Percentiles rank a stretch among this genome's conserved stretches.
Evolutionary conservation across 2,329 filamentous ascomycete genomes (phyloP).

Genomic region (Cladosporium cucumerinum): DNA sequence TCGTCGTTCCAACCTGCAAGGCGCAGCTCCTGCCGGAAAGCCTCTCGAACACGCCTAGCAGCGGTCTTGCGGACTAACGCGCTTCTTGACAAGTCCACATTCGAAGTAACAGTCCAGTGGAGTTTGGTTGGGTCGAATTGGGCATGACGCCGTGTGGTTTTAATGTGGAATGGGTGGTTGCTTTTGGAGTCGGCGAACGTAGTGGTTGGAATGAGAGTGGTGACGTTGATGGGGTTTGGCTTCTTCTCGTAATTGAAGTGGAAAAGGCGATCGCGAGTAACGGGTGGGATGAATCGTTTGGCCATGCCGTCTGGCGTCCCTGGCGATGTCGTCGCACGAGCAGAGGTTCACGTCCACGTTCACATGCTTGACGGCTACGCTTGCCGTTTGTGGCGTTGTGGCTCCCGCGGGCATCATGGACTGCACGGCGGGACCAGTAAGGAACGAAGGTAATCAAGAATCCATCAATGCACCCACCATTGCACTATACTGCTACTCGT

Average conservation of each 20-base stretch:
- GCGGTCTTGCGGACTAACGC: constrained; percentile 48
- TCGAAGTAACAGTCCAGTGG: constrained; percentile 46
- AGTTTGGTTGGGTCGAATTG: constrained; percentile 39
- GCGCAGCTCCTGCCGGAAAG: constrained; percentile 46
- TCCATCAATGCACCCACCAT: neutral
- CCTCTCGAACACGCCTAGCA: constrained; percentile 42
- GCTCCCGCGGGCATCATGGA: constrained; percentile 13
- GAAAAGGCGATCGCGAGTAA: constrained; percentile 18
- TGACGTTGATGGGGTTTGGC: constrained; percentile 28
- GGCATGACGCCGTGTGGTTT: constrained; percentile 25
- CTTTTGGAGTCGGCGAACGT: constrained; percentile 23
- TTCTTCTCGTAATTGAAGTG: constrained; percentile 22
- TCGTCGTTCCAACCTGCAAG: constrained; percentile 44
- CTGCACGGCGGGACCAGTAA: neutral
- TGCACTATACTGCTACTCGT: neutral
- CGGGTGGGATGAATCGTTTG: neutral
- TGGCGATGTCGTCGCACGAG: neutral
- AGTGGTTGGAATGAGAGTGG: constrained; percentile 26
- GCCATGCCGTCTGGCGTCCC: neutral
- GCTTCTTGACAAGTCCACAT: constrained; percentile 35
- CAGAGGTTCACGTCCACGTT: neutral
- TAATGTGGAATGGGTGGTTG: constrained; percentile 34
- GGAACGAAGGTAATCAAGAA: neutral
- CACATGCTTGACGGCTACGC: constrained; percentile 6
- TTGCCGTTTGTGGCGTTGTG: constrained; percentile 11